Percentiles rank a stretch among this genome's conserved stretches.
Conservation (phyloP, 345 rosid genomes). For the Anastatica hierochuntica region DNA sequence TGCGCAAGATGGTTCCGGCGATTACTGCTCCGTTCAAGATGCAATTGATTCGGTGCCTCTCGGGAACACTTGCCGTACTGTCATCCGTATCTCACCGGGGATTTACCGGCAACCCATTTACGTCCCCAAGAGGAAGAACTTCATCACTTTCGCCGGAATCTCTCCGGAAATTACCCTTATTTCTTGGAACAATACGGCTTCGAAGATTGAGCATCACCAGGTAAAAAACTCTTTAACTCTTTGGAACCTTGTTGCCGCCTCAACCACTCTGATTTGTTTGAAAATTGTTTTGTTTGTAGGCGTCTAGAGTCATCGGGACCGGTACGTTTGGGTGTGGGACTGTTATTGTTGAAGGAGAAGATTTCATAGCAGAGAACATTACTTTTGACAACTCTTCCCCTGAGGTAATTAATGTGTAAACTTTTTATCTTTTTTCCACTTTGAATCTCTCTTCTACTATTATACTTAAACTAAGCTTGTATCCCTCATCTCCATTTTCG, state of each 20-base stretch:
- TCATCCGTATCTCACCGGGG: conserved; percentile 73
- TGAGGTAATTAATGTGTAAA: conserved; percentile 28
- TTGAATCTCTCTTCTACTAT: no score
- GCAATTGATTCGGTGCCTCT: conserved; percentile 78
- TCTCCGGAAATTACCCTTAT: conserved; percentile 61
- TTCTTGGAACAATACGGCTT: conserved; percentile 82
- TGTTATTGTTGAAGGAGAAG: conserved; percentile 91
- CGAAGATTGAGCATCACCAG: conserved; percentile 85
- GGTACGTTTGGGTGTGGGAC: conserved; percentile 92
- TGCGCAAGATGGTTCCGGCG: conserved; percentile 63
- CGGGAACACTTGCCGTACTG: conserved; percentile 55
- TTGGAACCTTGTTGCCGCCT: not conserved
- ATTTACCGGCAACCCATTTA: conserved; percentile 72
- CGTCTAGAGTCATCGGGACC: conserved; percentile 61
- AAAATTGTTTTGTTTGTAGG: conserved; percentile 25
- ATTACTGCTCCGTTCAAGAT: conserved; percentile 67
- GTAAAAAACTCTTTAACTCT: no score
- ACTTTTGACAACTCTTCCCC: conserved; percentile 95
- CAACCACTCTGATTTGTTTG: not conserved
- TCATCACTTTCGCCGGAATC: conserved; percentile 77
- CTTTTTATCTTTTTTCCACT: no score
- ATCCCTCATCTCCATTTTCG: no score
- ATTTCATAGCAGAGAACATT: conserved; percentile 89
- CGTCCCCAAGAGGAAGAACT: conserved; percentile 83
- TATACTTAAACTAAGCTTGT: not conserved